A percentile compares a stretch with the other conserved stretches of the same genome.
Conservation (phyloP, 768 basidiomycete species). For the Tricholoma terreum region DNA sequence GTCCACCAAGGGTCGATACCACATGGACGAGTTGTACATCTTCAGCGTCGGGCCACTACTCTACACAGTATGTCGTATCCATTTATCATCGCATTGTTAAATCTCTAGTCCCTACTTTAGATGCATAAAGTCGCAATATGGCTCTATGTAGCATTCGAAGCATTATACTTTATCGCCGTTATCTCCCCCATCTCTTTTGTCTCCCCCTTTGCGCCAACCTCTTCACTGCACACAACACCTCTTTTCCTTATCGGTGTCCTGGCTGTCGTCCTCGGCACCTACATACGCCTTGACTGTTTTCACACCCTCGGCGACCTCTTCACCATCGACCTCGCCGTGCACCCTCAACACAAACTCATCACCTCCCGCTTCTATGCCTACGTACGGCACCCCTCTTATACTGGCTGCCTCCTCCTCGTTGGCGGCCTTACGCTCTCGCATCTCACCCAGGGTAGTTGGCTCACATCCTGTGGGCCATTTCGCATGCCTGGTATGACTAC, state of each 20-base stretch:
- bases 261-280: conserved; percentile 30
- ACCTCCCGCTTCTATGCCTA: conserved; percentile 41
- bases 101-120: background rate
- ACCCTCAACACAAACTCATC: conserved; percentile 39
- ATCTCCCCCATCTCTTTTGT: conserved; percentile 27
- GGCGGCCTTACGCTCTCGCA: conserved; percentile 39
- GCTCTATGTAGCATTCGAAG: conserved; percentile 18
- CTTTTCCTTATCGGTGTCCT: conserved; percentile 34
- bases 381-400: conserved; percentile 49
- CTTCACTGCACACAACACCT: conserved; percentile 23
- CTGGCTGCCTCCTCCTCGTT: conserved; percentile 42
- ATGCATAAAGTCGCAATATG: conserved; percentile 16
- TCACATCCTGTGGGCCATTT: conserved; percentile 30
- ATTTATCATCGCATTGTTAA: background rate
- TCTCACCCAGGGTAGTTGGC: conserved; percentile 38
- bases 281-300: conserved; percentile 45
- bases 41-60: conserved; percentile 47
- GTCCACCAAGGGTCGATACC: conserved; percentile 38
- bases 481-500: conserved; percentile 18
- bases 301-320: conserved; percentile 41
- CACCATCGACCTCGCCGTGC: conserved; percentile 47
- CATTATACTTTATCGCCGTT: conserved; percentile 14
- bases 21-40: conserved; percentile 39
- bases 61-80: conserved; percentile 35
- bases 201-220: conserved; percentile 19